Percentiles rank a stretch among this genome's conserved stretches.
Conservation (phyloP, 1,139 yeast species). For the Hansenula anomala region DNA sequence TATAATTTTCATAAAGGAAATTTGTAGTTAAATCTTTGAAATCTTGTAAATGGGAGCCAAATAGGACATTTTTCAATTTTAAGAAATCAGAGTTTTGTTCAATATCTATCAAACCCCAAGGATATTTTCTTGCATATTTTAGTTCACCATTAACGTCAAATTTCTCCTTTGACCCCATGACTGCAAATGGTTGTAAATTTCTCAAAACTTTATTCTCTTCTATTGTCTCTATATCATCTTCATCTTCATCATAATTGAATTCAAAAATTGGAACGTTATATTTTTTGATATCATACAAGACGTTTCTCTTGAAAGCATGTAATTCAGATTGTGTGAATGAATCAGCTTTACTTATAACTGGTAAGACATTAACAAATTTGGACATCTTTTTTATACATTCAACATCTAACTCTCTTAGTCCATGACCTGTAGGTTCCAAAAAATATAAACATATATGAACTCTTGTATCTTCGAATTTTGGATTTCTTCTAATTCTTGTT, state of each 20-base stretch:
- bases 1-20: conserved; percentile 71
- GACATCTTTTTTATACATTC: conserved; percentile 64
- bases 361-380: conserved; percentile 67
- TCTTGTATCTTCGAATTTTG: conserved; percentile 71
- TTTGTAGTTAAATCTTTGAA: conserved; percentile 79
- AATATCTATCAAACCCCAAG: conserved; percentile 71
- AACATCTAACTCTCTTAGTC: conserved; percentile 67
- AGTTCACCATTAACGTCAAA: conserved; percentile 40
- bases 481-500: conserved; percentile 73
- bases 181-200: conserved; percentile 64
- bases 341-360: conserved; percentile 68
- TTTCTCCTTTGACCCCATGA: conserved; percentile 59
- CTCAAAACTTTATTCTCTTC: conserved; percentile 63
- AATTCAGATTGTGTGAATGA: conserved; percentile 61
- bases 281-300: conserved; percentile 54
- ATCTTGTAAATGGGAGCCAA: conserved; percentile 75
- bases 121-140: conserved; percentile 62
- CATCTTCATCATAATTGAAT: conserved; percentile 47
- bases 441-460: conserved; percentile 71
- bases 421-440: conserved; percentile 74
- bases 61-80: conserved; percentile 57
- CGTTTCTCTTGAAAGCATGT: conserved; percentile 44
- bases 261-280: conserved; percentile 70
- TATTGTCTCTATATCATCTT: conserved; percentile 61
- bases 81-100: conserved; percentile 60